Evolutionary conservation across 768 basidiomycete species (phyloP).

Genomic region (Calocybe gangraenosa): DNA sequence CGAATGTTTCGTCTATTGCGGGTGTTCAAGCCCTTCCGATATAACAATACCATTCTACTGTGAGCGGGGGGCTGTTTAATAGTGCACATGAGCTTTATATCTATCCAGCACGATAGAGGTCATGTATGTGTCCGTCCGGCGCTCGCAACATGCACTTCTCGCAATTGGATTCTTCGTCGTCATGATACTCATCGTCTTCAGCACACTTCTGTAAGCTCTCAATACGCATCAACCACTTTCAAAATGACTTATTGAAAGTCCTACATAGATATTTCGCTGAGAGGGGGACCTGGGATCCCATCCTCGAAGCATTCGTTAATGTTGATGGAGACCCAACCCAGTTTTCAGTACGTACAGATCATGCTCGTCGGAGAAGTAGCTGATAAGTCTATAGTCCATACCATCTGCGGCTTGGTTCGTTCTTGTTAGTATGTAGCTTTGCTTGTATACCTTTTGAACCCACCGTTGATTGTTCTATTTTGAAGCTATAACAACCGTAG

Average conservation of each 20-base stretch:
- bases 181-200: slow-evolving; percentile 85
- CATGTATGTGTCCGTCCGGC: slow-evolving; percentile 85
- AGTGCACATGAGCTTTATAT: slow-evolving; percentile 1
- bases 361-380: background rate
- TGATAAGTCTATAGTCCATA: slow-evolving; percentile 24
- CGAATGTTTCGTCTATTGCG: slow-evolving; percentile 86
- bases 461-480: slow-evolving; percentile 1
- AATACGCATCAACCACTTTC: too few species aligned
- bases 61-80: slow-evolving; percentile 31
- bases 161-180: slow-evolving; percentile 87
- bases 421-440: slow-evolving; percentile 60
- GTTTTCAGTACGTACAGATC: slow-evolving; percentile 51
- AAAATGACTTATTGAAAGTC: background rate
- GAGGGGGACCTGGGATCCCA: slow-evolving; percentile 84
- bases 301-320: slow-evolving; percentile 77
- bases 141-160: slow-evolving; percentile 82
- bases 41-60: slow-evolving; percentile 80
- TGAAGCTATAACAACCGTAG: slow-evolving; percentile 83
- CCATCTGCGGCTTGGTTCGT: slow-evolving; percentile 67
- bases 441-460: background rate
- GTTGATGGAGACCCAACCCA: slow-evolving; percentile 80
- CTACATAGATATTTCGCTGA: slow-evolving; percentile 76
- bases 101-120: slow-evolving; percentile 76
- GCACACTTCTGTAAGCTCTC: slow-evolving; percentile 66
- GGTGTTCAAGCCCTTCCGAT: slow-evolving; percentile 86